A percentile compares a stretch with the other conserved stretches of the same genome.
These are phyloP conservation scores for Plasmodium knowlesi DNA, from an alignment of 169 alveolate species.

Conservation along the genomic window DNA sequence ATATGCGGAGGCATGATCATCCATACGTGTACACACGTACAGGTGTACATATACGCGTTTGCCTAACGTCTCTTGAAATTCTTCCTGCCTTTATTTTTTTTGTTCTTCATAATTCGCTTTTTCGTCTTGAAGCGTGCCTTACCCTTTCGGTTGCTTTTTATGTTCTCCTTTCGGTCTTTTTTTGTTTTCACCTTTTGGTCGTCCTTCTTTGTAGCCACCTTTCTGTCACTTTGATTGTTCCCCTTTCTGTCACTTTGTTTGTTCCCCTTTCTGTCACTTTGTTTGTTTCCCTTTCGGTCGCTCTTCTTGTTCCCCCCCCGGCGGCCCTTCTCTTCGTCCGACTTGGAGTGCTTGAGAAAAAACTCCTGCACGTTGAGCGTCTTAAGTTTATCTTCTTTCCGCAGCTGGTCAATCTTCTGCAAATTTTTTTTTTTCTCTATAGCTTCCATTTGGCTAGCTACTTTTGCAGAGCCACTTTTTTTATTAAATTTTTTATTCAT, in stretches of 20 bases:
- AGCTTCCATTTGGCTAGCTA: slow-evolving; percentile 35
- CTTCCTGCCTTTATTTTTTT: slow-evolving; percentile 4
- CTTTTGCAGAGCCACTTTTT: slow-evolving; percentile 57
- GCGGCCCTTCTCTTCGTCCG: neutral
- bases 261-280: too few relatives aligned
- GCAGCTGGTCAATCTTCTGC: slow-evolving; percentile 21
- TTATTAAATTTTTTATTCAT: slow-evolving; percentile 51
- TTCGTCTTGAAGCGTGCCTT: slow-evolving; percentile 1
- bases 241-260: neutral
- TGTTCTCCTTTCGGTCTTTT: neutral
- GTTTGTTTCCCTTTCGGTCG: too few relatives aligned
- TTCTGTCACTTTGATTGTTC: neutral
- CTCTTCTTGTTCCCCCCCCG: neutral
- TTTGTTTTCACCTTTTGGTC: neutral
- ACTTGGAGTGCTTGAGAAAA: slow-evolving; percentile 25
- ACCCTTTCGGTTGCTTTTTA: neutral
- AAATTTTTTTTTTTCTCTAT: slow-evolving; percentile 49
- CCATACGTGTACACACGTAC: neutral
- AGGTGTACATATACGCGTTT: neutral
- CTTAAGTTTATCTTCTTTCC: slow-evolving; percentile 3
- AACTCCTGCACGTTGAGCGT: slow-evolving; percentile 47
- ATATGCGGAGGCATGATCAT: neutral
- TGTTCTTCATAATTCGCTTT: neutral
- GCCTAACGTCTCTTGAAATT: slow-evolving; percentile 25
- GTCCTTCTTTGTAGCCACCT: neutral